A percentile compares a stretch with the other conserved stretches of the same genome.
Conservation (phyloP, 2,329 filamentous ascomycete genomes). For the Xylariaceae sp. region DNA sequence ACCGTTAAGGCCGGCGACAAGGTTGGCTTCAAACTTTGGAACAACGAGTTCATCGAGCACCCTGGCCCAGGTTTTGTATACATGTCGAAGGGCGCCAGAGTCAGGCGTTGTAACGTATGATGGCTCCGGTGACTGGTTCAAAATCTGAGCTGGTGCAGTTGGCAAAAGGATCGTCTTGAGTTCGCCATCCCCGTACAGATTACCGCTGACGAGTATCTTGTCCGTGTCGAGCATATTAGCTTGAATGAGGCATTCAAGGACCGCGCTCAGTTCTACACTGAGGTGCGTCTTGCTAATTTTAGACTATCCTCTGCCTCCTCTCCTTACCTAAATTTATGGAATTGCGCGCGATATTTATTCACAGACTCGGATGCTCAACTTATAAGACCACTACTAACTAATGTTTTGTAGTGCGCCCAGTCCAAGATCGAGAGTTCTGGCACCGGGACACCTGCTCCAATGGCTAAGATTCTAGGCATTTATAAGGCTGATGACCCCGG, state of each 20-base stretch:
- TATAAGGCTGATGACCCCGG: conserved; percentile 35
- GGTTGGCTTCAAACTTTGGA: conserved; percentile 56
- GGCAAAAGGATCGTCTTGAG: neutral
- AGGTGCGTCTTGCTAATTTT: too few species aligned
- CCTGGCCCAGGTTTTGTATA: conserved; percentile 51
- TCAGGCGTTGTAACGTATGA: conserved; percentile 52
- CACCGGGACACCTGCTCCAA: conserved; percentile 29
- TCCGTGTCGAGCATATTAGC: too few species aligned
- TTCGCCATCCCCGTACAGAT: too few species aligned
- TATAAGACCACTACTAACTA: conserved; percentile 9
- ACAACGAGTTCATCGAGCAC: conserved; percentile 55
- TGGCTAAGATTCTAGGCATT: conserved; percentile 50
- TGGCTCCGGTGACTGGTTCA: conserved; percentile 51
- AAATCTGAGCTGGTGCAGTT: conserved; percentile 39
- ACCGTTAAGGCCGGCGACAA: conserved; percentile 55
- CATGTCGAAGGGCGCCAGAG: conserved; percentile 52
- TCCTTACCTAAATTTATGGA: too few species aligned
- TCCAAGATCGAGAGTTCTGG: conserved; percentile 32
- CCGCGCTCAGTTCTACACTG: too few species aligned
- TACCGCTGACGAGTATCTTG: neutral
- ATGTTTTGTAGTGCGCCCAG: conserved; percentile 34
- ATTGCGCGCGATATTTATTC: too few species aligned
- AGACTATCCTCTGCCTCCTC: too few species aligned
- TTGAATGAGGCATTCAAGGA: too few species aligned
- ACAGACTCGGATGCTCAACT: too few species aligned